Evolutionary conservation across 495 filamentous ascomycete species (phyloP).

Genomic region (Penicillium goetzii): DNA sequence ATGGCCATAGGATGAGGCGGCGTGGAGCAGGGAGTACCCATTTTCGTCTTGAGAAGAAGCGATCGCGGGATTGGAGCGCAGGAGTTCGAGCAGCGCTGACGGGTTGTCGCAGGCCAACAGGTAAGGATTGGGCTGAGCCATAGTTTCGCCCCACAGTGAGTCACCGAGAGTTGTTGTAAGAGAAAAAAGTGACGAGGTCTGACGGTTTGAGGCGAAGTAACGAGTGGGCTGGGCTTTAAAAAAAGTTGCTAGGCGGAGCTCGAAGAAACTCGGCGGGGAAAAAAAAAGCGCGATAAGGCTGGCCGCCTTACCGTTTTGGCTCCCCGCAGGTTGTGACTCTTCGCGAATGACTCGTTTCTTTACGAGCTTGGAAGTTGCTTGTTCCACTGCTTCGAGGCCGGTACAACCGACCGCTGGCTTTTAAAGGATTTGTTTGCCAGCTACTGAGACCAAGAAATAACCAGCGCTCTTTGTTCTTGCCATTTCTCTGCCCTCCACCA

Average conservation of each 20-base stretch:
- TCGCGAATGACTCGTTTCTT: constrained; percentile 21
- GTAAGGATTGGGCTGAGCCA: constrained; percentile 70
- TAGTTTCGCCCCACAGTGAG: constrained; percentile 29
- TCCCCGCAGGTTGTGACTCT: constrained; percentile 32
- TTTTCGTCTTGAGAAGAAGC: constrained; percentile 75
- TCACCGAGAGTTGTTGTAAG: constrained; percentile 5
- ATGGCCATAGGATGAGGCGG: constrained; percentile 89
- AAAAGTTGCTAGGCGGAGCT: constrained; percentile 5
- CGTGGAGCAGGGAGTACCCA: constrained; percentile 91
- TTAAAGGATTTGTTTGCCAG: not conserved
- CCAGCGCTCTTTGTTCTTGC: not conserved
- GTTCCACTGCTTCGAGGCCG: not conserved
- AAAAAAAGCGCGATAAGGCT: constrained; percentile 25
- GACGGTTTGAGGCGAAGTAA: not conserved
- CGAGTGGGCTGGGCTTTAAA: not conserved
- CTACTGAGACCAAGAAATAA: not conserved
- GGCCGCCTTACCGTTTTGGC: constrained; percentile 29
- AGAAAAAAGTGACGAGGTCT: not conserved
- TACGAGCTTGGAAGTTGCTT: constrained; percentile 7
- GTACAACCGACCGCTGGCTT: not conserved
- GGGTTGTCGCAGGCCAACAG: constrained; percentile 79
- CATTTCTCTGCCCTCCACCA: not conserved
- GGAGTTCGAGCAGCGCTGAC: constrained; percentile 63
- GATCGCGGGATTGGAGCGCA: constrained; percentile 66
- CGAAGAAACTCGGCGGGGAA: constrained; percentile 5